Conservation (phyloP, 176 grass and related monocot species). For the Oryza nivara region DNA sequence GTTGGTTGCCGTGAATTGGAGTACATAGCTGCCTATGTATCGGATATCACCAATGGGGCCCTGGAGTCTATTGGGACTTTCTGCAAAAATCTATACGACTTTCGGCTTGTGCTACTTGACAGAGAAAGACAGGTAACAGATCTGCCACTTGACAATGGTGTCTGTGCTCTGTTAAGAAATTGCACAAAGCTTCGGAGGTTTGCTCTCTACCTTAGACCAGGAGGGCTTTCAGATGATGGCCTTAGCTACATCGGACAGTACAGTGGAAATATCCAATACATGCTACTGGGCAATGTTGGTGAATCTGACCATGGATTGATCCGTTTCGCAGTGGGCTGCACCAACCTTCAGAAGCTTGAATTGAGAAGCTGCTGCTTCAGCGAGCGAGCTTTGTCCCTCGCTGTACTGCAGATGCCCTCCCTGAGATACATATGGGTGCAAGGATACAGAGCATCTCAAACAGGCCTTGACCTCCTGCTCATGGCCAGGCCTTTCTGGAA, state of each 20-base stretch:
- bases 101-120: constrained; percentile 87
- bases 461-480: constrained; percentile 58
- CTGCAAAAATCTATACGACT: constrained; percentile 82
- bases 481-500: constrained; percentile 93
- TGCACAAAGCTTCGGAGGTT: constrained; percentile 85
- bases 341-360: constrained; percentile 77
- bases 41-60: constrained; percentile 84
- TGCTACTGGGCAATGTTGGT: constrained; percentile 83
- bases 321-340: constrained; percentile 71
- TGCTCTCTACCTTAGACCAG: constrained; percentile 79
- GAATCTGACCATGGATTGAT: constrained; percentile 76
- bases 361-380: constrained; percentile 87
- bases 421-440: constrained; percentile 95
- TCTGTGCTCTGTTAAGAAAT: constrained; percentile 69
- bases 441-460: constrained; percentile 71
- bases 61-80: constrained; percentile 82
- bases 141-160: constrained; percentile 84
- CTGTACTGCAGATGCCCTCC: constrained; percentile 58
- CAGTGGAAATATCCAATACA: constrained; percentile 77
- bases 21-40: constrained; percentile 89
- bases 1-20: constrained; percentile 81
- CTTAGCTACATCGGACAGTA: constrained; percentile 72
- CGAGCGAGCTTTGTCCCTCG: constrained; percentile 66
- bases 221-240: constrained; percentile 79
- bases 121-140: constrained; percentile 59